Base-by-base conservation (phyloP, 1,139 yeast genomes). In the Taphrina betulina region DNA sequence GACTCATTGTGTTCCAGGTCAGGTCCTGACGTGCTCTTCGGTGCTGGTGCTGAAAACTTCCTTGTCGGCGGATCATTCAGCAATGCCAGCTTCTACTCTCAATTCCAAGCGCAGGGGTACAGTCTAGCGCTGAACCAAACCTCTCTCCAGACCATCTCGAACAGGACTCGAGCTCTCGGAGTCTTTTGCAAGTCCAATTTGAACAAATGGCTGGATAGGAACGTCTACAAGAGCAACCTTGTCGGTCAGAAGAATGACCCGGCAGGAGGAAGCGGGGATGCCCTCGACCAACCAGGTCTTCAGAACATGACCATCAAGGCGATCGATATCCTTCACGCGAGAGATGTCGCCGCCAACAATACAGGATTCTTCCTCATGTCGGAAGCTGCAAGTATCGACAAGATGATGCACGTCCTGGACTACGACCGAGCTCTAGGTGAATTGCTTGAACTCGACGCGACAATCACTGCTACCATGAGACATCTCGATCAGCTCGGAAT, bases 121-220 rank as follows among this genome's bases (percentile, higher is more conserved):
- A 26, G 17, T 12, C 19, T 42, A 3, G 14, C 29, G 19, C 17
- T 26, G 28, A 42, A 42, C 37, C 37, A 42, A 28, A 42, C 48
- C 23, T 28, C 48, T 17, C 36, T 42, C 17, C 26, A 35, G 8
- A 26, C 16, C 8, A 29, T 36, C 22, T 28, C 37, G 20, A 42
- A 42, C 19, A 31, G 4, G n/a, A n/a, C 37, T 22, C 31, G 33
- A 12, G 29, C 48, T 3, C 36, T 42, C 14, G 48, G 48, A 20
- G 48, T 42, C 26, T 42, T 42, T 17, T 19, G 36, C 2, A 28
- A 28, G 19, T 26, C 36, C 26, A 42, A 42, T 19, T 17, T 42
- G 48, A 31, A 29, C 48, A 42, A 42, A 17, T 42, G 48, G 48
- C 48, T 42, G 36, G 48, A 42, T 22, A n/a, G 48, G 5, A 42